These are phyloP conservation scores for Salmacisia buchloeana DNA, from an alignment of 1,284 basidiomycete genomes.

Conservation along the genomic window DNA sequence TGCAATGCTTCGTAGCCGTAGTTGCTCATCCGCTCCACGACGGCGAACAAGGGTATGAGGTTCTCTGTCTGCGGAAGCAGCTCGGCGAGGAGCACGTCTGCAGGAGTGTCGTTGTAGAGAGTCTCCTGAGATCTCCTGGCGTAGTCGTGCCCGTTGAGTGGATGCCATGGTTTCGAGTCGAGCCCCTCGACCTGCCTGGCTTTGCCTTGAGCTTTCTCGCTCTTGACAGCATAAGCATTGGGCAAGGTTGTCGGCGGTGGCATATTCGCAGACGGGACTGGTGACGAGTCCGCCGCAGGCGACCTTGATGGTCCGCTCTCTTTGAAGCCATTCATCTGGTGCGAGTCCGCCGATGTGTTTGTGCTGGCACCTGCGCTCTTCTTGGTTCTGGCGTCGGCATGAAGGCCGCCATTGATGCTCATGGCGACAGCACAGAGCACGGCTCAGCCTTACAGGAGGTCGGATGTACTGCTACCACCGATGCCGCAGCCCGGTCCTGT, in stretches of 20 bases:
- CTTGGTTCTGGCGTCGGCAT: background rate
- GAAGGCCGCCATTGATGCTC: background rate
- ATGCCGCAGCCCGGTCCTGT: too few species aligned
- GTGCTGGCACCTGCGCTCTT: background rate
- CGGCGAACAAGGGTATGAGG: conserved; percentile 67
- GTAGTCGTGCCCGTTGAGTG: conserved; percentile 10
- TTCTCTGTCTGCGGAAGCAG: conserved; percentile 70
- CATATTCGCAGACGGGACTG: background rate
- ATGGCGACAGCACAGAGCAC: background rate
- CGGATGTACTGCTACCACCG: too few species aligned
- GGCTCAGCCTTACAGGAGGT: too few species aligned
- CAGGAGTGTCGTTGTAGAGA: conserved; percentile 18
- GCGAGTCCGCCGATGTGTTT: background rate
- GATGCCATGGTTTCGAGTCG: background rate
- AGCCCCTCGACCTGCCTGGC: background rate
- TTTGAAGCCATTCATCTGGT: background rate
- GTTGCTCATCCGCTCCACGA: conserved; percentile 70
- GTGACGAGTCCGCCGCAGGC: too few species aligned
- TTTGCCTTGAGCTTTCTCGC: conserved; percentile 7
- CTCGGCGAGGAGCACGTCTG: conserved; percentile 61
- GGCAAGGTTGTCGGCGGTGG: background rate
- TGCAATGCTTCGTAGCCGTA: conserved; percentile 74
- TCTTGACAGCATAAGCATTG: background rate
- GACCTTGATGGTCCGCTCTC: background rate
- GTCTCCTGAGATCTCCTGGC: background rate